phyloP scores from a whole-genome alignment of 169 alveolate genomes.

The Plasmodium coatneyi region DNA sequence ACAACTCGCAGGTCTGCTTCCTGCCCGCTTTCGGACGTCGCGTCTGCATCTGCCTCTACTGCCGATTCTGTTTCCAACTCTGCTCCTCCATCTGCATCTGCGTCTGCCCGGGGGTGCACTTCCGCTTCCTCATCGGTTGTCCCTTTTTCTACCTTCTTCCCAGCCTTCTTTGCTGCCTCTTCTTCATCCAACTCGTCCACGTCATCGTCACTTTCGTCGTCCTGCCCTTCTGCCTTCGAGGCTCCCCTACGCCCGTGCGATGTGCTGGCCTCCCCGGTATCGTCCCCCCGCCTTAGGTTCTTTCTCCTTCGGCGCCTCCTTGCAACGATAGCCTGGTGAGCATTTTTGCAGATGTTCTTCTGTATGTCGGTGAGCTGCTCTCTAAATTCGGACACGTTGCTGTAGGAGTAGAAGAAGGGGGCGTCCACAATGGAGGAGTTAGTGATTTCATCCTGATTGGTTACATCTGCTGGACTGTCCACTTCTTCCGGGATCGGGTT shows the following conservation, averaged over 20 bases:
- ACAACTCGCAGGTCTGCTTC: neutral
- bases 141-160: neutral
- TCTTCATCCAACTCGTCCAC: neutral
- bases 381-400: neutral
- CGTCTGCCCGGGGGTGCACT: neutral
- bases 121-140: neutral
- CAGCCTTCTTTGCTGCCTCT: neutral
- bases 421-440: no score
- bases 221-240: neutral
- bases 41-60: neutral
- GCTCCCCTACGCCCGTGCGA: neutral
- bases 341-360: constrained; percentile 7
- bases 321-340: neutral
- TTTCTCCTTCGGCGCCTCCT: neutral
- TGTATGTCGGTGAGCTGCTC: neutral
- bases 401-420: neutral
- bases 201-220: neutral
- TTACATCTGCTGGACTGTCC: neutral
- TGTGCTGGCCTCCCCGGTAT: neutral
- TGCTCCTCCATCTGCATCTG: neutral
- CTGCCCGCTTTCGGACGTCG: neutral
- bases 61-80: neutral
- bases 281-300: neutral
- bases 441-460: neutral
- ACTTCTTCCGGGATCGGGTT: neutral